These are phyloP conservation scores for Aspergillus niger DNA, from an alignment of 2,329 filamentous ascomycete genomes.

Conservation along the genomic window DNA sequence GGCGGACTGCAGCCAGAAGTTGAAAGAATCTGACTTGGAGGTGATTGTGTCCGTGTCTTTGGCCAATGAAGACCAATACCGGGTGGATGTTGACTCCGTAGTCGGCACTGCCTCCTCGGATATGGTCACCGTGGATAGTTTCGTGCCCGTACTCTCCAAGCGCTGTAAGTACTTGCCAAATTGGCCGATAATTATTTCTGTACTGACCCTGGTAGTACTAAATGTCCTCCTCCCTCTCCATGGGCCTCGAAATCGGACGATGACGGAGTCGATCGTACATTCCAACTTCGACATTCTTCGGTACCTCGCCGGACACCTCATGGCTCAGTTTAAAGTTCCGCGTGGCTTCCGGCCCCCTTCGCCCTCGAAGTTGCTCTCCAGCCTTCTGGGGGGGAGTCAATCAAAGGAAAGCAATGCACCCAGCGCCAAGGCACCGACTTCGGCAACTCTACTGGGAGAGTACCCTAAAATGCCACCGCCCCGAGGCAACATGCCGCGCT, in stretches of 20 bases:
- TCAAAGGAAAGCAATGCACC: slow-evolving; percentile 30
- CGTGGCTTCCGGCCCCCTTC: slow-evolving; percentile 76
- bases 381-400: slow-evolving; percentile 66
- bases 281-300: slow-evolving; percentile 78
- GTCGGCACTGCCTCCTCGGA: slow-evolving; percentile 74
- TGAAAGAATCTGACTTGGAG: slow-evolving; percentile 41
- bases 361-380: slow-evolving; percentile 87
- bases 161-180: slow-evolving; percentile 58
- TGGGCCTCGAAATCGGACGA: slow-evolving; percentile 53
- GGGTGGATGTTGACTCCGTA: slow-evolving; percentile 63
- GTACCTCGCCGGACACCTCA: slow-evolving; percentile 64
- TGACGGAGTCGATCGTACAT: slow-evolving; percentile 67
- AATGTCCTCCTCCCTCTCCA: slow-evolving; percentile 72
- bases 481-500: slow-evolving; percentile 42
- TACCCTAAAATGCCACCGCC: slow-evolving; percentile 48
- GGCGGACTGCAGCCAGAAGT: slow-evolving; percentile 29
- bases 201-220: slow-evolving; percentile 56
- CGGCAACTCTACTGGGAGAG: slow-evolving; percentile 43
- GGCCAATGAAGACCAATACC: slow-evolving; percentile 63
- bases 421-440: slow-evolving; percentile 37
- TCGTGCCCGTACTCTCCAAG: slow-evolving; percentile 73
- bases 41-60: slow-evolving; percentile 68
- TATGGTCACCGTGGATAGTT: slow-evolving; percentile 70
- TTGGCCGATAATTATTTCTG: background rate
- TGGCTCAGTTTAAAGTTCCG: slow-evolving; percentile 60